Evolutionary conservation across 169 alveolate species (phyloP).

Genomic region (Cryptosporidium parvum): DNA sequence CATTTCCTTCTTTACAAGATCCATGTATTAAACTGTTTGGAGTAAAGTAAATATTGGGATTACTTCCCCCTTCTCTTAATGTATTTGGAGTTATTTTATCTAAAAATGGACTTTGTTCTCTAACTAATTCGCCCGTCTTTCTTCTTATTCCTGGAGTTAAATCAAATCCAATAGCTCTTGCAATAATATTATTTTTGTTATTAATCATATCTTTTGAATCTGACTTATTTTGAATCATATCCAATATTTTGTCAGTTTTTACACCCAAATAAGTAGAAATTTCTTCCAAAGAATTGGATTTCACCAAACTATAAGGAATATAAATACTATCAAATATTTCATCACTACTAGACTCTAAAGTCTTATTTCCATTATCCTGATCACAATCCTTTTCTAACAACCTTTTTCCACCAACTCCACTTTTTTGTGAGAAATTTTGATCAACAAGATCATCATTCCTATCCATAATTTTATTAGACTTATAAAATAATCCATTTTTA

Average conservation of each 20-base stretch:
- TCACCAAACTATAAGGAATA: background rate
- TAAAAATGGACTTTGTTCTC: background rate
- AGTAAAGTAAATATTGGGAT: conserved; percentile 10
- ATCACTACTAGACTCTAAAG: background rate
- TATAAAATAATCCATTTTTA: background rate
- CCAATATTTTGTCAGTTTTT: background rate
- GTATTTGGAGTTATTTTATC: background rate
- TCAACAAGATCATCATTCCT: background rate
- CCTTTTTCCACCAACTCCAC: background rate
- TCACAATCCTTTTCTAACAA: background rate
- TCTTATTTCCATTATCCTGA: background rate
- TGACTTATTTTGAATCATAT: background rate
- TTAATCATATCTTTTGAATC: too few relatives aligned
- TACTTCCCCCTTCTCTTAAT: background rate
- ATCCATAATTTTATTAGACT: background rate
- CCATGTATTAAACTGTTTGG: conserved; percentile 37
- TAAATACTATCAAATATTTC: too few relatives aligned
- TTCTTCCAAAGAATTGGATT: background rate
- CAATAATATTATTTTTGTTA: background rate
- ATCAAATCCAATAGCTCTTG: background rate
- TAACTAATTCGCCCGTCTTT: background rate
- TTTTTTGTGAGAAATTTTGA: background rate
- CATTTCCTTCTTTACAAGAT: background rate
- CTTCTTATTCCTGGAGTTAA: background rate
- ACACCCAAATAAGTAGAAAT: background rate